Evolutionary conservation across 192 early-diverging fungal species (phyloP).

Genomic region (Linnemannia zychae): DNA sequence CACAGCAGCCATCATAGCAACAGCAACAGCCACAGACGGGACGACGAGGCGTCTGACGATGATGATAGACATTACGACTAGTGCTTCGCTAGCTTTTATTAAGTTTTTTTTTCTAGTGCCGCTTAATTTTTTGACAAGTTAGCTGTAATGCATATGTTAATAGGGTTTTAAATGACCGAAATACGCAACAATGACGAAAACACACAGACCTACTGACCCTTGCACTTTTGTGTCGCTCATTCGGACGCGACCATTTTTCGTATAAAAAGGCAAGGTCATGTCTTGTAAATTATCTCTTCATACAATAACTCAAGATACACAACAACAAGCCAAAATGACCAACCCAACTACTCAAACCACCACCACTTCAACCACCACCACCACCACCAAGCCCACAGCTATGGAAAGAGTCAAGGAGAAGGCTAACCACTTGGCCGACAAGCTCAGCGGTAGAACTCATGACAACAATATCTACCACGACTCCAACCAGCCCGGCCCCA

Average conservation of each 20-base stretch:
- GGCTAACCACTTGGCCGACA: conserved; percentile 28
- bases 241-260: too few species aligned
- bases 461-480: neutral
- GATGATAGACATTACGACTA: conserved; percentile 18
- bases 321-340: conserved; percentile 18
- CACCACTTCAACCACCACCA: conserved; percentile 12
- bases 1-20: neutral
- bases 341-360: conserved; percentile 8
- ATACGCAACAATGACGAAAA: neutral
- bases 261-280: too few species aligned
- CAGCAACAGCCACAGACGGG: neutral
- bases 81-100: conserved; percentile 4
- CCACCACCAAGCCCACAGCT: conserved; percentile 28
- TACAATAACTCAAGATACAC: neutral
- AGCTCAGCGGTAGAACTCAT: conserved; percentile 28
- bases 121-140: neutral
- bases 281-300: too few species aligned
- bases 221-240: too few species aligned
- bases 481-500: neutral
- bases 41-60: neutral
- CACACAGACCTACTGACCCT: neutral
- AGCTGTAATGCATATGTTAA: neutral
- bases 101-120: neutral
- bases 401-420: conserved; percentile 43
- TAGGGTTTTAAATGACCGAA: neutral